Evolutionary conservation across 164 flowering plant species (phyloP), one percentile per base, ranked within the genome.

Genomic region (Vitis rotundifolia): DNA sequence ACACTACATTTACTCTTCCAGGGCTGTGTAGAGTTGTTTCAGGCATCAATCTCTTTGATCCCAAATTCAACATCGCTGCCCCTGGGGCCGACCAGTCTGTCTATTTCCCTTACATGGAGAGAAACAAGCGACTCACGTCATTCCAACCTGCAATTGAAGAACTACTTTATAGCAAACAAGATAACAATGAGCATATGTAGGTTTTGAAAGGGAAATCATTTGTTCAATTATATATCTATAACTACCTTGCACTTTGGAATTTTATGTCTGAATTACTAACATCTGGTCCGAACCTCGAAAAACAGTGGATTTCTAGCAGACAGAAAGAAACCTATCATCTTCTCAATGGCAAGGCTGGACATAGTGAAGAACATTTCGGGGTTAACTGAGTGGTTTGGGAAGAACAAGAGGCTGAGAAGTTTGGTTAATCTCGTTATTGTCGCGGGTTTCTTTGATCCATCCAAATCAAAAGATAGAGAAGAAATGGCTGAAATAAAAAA

Each of bases 391-490:
- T 82, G 85, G 85, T 85, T 76, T 61, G 88, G 83, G n/a, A 82
- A 83, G 76, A 82, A 85, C 67, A 44, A 62, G 61, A 68, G 66
- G 63, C 83, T 85, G 18, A 63, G 83, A 49, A 63, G 62, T 18
- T 49, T 82, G 77, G 88, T 78, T 8, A 85, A 85, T 71, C 84
- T 85, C 28, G 88, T 80, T 3, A 73, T 85, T n/a, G 88, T 85
- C 28, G 88, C 86, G 6, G 86, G 83, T 3, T 85, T 80, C 73
- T 83, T 87, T 49, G 89, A 87, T 65, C 79, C 86, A n/a, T 63
- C 78, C 10, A 86, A 88, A 66, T 88, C 91, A 1, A 86, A 84
- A 66, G 91, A 88, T 55, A 73, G 85, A 61, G 91, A 88, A 74
- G 91, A 88, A 71, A 80, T 73, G 55, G 79, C 83, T 13, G 91